Conservation (phyloP, 2,329 filamentous ascomycete species). For the Penicillium thymicola region DNA sequence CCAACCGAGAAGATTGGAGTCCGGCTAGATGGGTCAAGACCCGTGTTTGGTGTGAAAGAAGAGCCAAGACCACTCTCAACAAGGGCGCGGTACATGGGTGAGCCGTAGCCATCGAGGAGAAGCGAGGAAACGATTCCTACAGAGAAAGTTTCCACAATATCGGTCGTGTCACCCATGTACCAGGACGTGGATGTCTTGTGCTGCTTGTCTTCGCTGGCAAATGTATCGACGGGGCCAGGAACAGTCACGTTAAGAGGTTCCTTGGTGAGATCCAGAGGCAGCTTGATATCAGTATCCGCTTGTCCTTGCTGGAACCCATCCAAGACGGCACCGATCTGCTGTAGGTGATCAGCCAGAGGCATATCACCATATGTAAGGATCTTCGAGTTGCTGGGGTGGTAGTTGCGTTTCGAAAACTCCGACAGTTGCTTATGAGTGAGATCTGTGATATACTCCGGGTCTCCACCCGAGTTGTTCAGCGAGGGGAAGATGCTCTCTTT, state of each 20-base stretch:
- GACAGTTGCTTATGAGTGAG: slow-evolving; percentile 86
- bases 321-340: slow-evolving; percentile 73
- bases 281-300: slow-evolving; percentile 69
- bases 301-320: slow-evolving; percentile 67
- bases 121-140: slow-evolving; percentile 77
- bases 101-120: slow-evolving; percentile 90
- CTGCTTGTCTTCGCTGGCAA: slow-evolving; percentile 82
- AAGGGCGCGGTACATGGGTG: slow-evolving; percentile 82
- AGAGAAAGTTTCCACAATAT: slow-evolving; percentile 86
- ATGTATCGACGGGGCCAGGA: slow-evolving; percentile 77
- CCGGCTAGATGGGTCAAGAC: slow-evolving; percentile 76
- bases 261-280: slow-evolving; percentile 66
- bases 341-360: slow-evolving; percentile 75
- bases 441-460: slow-evolving; percentile 94
- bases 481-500: slow-evolving; percentile 91
- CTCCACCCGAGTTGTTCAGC: slow-evolving; percentile 94
- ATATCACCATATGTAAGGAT: slow-evolving; percentile 94
- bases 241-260: slow-evolving; percentile 69
- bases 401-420: slow-evolving; percentile 86
- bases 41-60: slow-evolving; percentile 92
- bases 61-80: slow-evolving; percentile 87
- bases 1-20: slow-evolving; percentile 85
- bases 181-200: slow-evolving; percentile 93
- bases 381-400: slow-evolving; percentile 96
- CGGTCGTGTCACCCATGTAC: slow-evolving; percentile 77